phyloP scores from a whole-genome alignment of 495 filamentous ascomycete species.

The Podospora didyma region DNA sequence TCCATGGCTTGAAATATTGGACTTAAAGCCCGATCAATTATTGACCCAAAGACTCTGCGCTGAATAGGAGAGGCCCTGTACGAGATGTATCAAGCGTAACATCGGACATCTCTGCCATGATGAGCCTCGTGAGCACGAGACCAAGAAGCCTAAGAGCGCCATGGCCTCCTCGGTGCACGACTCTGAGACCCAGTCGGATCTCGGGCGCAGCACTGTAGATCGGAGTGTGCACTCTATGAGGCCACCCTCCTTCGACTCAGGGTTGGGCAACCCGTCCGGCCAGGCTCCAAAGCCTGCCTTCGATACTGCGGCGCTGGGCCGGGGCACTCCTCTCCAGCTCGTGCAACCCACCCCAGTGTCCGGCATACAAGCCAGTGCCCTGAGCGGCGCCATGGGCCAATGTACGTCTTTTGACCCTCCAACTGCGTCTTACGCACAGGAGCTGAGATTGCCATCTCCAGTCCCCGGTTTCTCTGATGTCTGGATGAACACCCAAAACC shows the following conservation, averaged over 20 bases:
- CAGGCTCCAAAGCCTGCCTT: constrained; percentile 40
- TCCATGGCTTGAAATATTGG: constrained; percentile 12
- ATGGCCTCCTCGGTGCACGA: constrained; percentile 59
- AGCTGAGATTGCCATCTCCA: constrained; percentile 38
- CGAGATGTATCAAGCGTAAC: constrained; percentile 96
- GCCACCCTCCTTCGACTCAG: constrained; percentile 36
- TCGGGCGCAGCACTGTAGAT: constrained; percentile 38
- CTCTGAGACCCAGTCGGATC: constrained; percentile 33
- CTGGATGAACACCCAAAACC: constrained; percentile 63
- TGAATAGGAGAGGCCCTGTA: constrained; percentile 85
- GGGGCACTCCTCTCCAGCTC: constrained; percentile 47
- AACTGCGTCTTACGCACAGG: constrained; percentile 22
- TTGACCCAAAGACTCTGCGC: constrained; percentile 19
- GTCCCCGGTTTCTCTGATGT: constrained; percentile 49
- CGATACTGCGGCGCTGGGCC: constrained; percentile 37
- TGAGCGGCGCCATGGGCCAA: constrained; percentile 60
- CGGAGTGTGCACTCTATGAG: constrained; percentile 37
- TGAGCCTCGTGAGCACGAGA: constrained; percentile 75
- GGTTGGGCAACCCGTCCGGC: constrained; percentile 26
- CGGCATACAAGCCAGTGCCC: constrained; percentile 48
- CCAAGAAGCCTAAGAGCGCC: constrained; percentile 66
- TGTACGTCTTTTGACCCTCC: constrained; percentile 58
- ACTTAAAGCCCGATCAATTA: constrained; percentile 9
- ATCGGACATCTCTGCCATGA: constrained; percentile 99
- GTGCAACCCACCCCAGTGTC: constrained; percentile 54